phyloP scores from a whole-genome alignment of 805 yeast species.

The Schwanniomyces yamadae region DNA sequence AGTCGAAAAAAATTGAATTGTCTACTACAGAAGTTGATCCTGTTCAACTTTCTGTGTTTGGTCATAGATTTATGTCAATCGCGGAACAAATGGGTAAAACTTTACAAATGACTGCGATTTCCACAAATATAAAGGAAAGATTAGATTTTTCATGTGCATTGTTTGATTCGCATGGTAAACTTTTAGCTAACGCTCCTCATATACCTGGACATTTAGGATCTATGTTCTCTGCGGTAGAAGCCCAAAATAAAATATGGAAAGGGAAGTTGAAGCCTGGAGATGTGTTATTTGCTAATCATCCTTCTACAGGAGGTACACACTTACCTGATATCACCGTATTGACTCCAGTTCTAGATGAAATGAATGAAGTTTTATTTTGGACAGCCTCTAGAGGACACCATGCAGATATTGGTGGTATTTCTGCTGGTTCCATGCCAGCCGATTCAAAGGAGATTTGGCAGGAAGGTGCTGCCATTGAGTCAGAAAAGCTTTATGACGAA shows the following conservation, averaged over 20 bases:
- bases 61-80: conserved; percentile 84
- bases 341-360: conserved; percentile 70
- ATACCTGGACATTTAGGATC: conserved; percentile 85
- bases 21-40: conserved; percentile 50
- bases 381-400: conserved; percentile 96
- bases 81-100: conserved; percentile 90
- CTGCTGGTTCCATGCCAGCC: conserved; percentile 96
- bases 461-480: conserved; percentile 87
- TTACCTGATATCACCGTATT: conserved; percentile 73
- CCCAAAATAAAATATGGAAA: no score
- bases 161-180: conserved; percentile 68
- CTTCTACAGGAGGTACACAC: conserved; percentile 44
- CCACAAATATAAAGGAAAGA: conserved; percentile 81
- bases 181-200: conserved; percentile 87
- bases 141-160: conserved; percentile 83
- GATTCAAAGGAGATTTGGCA: conserved; percentile 80
- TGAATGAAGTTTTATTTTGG: conserved; percentile 69
- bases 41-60: conserved; percentile 69
- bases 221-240: conserved; percentile 78
- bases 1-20: conserved; percentile 15
- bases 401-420: conserved; percentile 90
- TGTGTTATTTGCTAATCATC: conserved; percentile 36
- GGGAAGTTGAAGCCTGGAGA: conserved; percentile 32
- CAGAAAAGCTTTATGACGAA: conserved; percentile 64
- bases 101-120: conserved; percentile 73